Evolutionary conservation across 2,329 filamentous ascomycete genomes (phyloP).

Genomic region (Pseudogymnoascus sp.): DNA sequence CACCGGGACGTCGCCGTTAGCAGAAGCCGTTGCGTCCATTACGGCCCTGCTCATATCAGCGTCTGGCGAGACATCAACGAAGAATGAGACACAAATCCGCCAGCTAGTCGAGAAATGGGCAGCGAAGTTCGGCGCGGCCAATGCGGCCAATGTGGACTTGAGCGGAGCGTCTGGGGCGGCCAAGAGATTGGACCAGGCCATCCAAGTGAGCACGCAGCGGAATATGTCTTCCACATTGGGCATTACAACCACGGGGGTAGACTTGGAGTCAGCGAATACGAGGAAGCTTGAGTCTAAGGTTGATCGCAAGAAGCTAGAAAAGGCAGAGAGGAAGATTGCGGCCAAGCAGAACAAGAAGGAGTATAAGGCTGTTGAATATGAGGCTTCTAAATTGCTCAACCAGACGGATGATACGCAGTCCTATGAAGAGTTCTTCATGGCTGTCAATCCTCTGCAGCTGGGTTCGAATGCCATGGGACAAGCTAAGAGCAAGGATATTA

Average conservation of each 20-base stretch:
- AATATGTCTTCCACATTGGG: constrained; percentile 96
- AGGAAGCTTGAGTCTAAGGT: constrained; percentile 96
- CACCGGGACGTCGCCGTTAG: constrained; percentile 63
- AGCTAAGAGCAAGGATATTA: constrained; percentile 97
- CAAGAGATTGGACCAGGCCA: constrained; percentile 82
- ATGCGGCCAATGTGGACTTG: constrained; percentile 58
- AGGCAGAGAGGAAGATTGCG: constrained; percentile 93
- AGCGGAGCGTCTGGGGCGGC: constrained; percentile 66
- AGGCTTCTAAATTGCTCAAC: constrained; percentile 82
- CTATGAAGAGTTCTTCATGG: constrained; percentile 99
- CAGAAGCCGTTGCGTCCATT: constrained; percentile 74
- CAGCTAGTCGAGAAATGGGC: constrained; percentile 87
- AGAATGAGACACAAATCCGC: constrained; percentile 70
- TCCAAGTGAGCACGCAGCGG: constrained; percentile 86
- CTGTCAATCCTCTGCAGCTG: constrained; percentile 90
- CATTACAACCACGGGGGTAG: constrained; percentile 73
- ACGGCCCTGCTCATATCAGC: constrained; percentile 88
- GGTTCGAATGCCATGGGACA: constrained; percentile 57
- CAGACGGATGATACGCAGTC: constrained; percentile 76
- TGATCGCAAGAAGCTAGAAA: constrained; percentile 97
- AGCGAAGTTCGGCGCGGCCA: constrained; percentile 64
- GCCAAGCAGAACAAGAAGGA: constrained; percentile 98
- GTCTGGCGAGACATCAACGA: constrained; percentile 67
- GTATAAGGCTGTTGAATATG: constrained; percentile 97
- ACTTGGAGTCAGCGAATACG: constrained; percentile 85